A percentile compares a stretch with the other conserved stretches of the same genome.
These are phyloP conservation scores for Crataegus laevigata DNA, from an alignment of 306 rosid genomes.

Conservation along the genomic window DNA sequence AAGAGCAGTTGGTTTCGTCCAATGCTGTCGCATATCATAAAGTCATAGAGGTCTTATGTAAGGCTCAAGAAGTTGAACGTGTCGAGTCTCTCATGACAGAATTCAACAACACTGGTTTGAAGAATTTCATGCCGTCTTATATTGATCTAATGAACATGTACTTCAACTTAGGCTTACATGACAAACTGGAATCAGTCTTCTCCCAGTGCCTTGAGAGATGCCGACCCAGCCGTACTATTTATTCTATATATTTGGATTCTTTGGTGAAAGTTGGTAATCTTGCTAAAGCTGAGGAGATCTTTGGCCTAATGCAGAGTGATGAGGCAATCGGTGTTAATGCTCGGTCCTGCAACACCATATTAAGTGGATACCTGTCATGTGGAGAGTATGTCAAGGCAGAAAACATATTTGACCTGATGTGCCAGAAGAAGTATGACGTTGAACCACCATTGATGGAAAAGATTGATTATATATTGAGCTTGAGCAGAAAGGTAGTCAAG, in stretches of 20 bases:
- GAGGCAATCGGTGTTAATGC: conserved; percentile 53
- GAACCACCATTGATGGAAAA: conserved; percentile 58
- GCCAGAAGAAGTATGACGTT: conserved; percentile 68
- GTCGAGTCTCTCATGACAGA: conserved; percentile 73
- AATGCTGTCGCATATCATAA: conserved; percentile 57
- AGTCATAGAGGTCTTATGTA: conserved; percentile 72
- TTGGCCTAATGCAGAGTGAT: conserved; percentile 47
- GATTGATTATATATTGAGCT: conserved; percentile 67
- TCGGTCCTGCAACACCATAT: conserved; percentile 76
- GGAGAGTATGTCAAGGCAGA: conserved; percentile 66
- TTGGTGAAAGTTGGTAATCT: conserved; percentile 69
- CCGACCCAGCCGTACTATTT: conserved; percentile 57
- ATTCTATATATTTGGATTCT: conserved; percentile 71
- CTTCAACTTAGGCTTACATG: conserved; percentile 54
- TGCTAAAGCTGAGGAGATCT: conserved; percentile 69
- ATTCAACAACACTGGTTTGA: conserved; percentile 55
- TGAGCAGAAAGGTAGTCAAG: conserved; percentile 47
- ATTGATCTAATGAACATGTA: conserved; percentile 63
- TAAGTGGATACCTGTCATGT: conserved; percentile 62
- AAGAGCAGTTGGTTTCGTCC: conserved; percentile 35
- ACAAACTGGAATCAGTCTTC: conserved; percentile 58
- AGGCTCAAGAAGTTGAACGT: conserved; percentile 51
- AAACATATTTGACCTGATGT: conserved; percentile 65
- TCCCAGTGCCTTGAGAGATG: conserved; percentile 69
- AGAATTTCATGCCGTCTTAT: conserved; percentile 63